phyloP scores from a whole-genome alignment of 768 basidiomycete species.

The Leccinum broughii region DNA sequence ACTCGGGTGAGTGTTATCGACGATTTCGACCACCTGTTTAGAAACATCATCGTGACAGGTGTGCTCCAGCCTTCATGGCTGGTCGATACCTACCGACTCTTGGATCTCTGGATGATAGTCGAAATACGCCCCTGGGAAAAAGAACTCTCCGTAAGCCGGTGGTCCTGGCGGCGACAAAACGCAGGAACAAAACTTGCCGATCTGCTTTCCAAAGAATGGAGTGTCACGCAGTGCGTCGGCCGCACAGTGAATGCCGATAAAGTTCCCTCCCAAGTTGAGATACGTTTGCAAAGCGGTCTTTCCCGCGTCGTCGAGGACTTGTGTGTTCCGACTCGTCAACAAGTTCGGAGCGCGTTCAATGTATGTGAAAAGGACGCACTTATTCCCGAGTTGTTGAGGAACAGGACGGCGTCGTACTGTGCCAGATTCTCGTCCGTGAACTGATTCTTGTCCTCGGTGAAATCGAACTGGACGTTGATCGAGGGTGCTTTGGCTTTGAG shows the following conservation, averaged over 20 bases:
- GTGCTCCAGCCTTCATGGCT: neutral
- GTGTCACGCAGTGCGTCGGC: conserved; percentile 60
- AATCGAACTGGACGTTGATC: conserved; percentile 56
- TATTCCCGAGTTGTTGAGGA: conserved; percentile 69
- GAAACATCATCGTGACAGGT: neutral
- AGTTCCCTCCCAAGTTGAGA: conserved; percentile 68
- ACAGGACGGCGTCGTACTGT: conserved; percentile 65
- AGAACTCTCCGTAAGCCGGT: neutral
- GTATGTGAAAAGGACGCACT: conserved; percentile 39
- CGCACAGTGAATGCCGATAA: conserved; percentile 67
- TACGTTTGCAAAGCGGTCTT: conserved; percentile 64
- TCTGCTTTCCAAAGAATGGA: conserved; percentile 54
- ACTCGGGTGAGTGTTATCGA: conserved; percentile 61
- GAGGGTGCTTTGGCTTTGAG: conserved; percentile 46
- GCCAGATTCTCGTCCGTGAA: conserved; percentile 59
- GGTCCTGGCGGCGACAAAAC: neutral
- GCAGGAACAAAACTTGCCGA: conserved; percentile 41
- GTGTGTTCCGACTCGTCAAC: neutral
- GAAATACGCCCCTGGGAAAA: conserved; percentile 56
- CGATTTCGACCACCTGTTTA: conserved; percentile 55
- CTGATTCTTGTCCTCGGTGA: conserved; percentile 58
- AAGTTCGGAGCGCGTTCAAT: neutral
- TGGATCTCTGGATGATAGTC: conserved; percentile 70
- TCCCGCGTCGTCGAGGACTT: conserved; percentile 58
- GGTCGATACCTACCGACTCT: conserved; percentile 49